phyloP scores from a whole-genome alignment of 2,329 filamentous ascomycete species.

The Colletotrichum graminicola region DNA sequence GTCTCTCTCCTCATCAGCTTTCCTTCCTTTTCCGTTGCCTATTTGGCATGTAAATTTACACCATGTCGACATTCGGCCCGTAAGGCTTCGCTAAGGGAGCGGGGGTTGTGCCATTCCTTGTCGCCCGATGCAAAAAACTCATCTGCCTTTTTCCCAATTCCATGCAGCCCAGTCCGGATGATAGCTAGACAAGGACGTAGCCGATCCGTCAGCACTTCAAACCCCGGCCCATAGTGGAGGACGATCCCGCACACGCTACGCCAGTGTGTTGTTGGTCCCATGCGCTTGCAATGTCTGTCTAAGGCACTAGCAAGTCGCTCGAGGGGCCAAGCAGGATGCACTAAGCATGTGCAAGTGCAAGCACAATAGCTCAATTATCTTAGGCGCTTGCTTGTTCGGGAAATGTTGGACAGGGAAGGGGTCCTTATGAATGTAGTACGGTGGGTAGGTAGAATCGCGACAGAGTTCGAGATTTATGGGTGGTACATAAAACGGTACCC shows the following conservation, averaged over 20 bases:
- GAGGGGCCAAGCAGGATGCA: constrained; percentile 2
- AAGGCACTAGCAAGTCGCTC: constrained; percentile 22
- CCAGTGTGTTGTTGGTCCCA: constrained; percentile 17
- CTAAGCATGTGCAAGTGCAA: constrained; percentile 10
- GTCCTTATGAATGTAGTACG: neutral
- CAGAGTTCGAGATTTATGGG: neutral
- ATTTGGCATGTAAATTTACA: neutral
- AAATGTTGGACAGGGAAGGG: neutral
- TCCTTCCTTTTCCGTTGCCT: constrained; percentile 10
- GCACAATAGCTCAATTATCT: neutral
- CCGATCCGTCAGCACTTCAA: constrained; percentile 23
- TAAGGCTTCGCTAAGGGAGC: neutral
- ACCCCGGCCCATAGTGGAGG: constrained; percentile 20
- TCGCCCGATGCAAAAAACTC: constrained; percentile 27
- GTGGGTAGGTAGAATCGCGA: neutral
- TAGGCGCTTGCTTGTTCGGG: neutral
- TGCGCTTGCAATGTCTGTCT: constrained; percentile 24
- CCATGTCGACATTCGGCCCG: constrained; percentile 27
- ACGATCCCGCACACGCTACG: constrained; percentile 33
- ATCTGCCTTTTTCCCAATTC: constrained; percentile 16
- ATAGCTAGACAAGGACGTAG: constrained; percentile 11
- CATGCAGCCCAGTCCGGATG: constrained; percentile 22
- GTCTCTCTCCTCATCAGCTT: neutral
- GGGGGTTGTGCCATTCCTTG: constrained; percentile 19
- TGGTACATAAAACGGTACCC: neutral